A percentile compares a stretch with the other conserved stretches of the same genome.
These are phyloP conservation scores for Nothophaeocryptopus gaeumannii DNA, from an alignment of 2,329 filamentous ascomycete species.

Conservation along the genomic window DNA sequence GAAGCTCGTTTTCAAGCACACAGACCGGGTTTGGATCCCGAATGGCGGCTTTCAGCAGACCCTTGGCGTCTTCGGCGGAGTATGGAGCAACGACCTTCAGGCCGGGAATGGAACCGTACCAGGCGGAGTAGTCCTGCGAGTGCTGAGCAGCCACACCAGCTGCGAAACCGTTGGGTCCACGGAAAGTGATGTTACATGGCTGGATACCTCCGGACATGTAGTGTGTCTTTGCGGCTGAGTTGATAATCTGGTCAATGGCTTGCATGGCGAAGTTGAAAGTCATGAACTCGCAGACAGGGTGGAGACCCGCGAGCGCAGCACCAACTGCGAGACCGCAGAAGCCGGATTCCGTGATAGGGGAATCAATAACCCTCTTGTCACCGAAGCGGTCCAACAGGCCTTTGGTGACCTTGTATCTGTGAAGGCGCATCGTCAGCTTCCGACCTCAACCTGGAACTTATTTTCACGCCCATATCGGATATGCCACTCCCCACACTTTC, in stretches of 20 bases:
- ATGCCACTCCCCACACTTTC: neutral
- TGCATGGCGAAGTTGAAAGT: constrained; percentile 99
- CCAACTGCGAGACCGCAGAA: constrained; percentile 92
- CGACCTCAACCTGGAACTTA: neutral
- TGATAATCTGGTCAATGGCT: constrained; percentile 99
- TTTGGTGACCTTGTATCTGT: constrained; percentile 96
- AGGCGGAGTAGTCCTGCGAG: constrained; percentile 97
- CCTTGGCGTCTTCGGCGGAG: constrained; percentile 97
- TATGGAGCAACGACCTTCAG: constrained; percentile 96
- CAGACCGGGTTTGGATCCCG: constrained; percentile 97
- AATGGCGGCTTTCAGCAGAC: constrained; percentile 94
- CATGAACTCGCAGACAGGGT: constrained; percentile 99
- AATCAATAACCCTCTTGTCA: constrained; percentile 96
- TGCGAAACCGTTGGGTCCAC: constrained; percentile 97
- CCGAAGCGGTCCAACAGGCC: constrained; percentile 95
- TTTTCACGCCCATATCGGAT: neutral
- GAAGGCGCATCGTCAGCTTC: constrained; percentile 38
- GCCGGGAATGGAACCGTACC: constrained; percentile 97
- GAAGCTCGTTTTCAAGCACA: constrained; percentile 57
- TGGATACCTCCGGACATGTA: constrained; percentile 99
- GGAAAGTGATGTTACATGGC: constrained; percentile 99
- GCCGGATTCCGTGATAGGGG: constrained; percentile 95
- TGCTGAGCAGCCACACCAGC: constrained; percentile 94
- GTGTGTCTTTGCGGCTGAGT: constrained; percentile 97
- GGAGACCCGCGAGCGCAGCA: constrained; percentile 88